A percentile compares a stretch with the other conserved stretches of the same genome.
Conservation (phyloP, 192 early-diverging fungal species). For the Martensiomyces pterosporus region DNA sequence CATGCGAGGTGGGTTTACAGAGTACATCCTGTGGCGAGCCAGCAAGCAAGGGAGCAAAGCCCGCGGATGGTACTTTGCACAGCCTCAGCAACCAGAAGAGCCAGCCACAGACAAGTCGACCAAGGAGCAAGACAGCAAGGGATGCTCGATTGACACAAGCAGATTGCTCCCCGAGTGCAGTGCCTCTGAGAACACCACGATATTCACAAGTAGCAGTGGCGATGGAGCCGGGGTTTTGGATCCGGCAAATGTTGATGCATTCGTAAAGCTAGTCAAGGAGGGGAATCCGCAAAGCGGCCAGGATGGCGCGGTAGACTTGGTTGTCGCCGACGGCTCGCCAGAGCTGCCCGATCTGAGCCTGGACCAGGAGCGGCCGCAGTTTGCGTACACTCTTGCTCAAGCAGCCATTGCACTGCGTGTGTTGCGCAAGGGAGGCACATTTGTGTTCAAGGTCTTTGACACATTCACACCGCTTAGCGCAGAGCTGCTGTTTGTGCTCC, state of each 20-base stretch:
- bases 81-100: too few species aligned
- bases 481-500: constrained; percentile 30
- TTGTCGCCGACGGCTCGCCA: constrained; percentile 14
- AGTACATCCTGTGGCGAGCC: constrained; percentile 31
- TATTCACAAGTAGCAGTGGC: too few species aligned
- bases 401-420: constrained; percentile 21
- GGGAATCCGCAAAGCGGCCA: background rate
- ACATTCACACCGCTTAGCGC: constrained; percentile 28
- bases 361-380: constrained; percentile 22
- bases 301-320: constrained; percentile 40
- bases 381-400: constrained; percentile 23
- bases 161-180: constrained; percentile 3
- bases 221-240: constrained; percentile 5
- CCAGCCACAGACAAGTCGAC: background rate
- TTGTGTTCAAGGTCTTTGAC: constrained; percentile 34
- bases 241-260: constrained; percentile 13
- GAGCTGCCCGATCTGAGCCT: constrained; percentile 2
- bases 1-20: constrained; percentile 9
- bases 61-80: constrained; percentile 36
- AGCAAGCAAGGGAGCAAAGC: background rate
- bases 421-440: constrained; percentile 23
- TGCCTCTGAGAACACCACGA: background rate
- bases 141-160: background rate
- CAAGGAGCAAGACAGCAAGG: too few species aligned
- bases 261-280: constrained; percentile 18